These are phyloP conservation scores for Glycine soja DNA, from an alignment of 306 rosid species.

Conservation along the genomic window DNA sequence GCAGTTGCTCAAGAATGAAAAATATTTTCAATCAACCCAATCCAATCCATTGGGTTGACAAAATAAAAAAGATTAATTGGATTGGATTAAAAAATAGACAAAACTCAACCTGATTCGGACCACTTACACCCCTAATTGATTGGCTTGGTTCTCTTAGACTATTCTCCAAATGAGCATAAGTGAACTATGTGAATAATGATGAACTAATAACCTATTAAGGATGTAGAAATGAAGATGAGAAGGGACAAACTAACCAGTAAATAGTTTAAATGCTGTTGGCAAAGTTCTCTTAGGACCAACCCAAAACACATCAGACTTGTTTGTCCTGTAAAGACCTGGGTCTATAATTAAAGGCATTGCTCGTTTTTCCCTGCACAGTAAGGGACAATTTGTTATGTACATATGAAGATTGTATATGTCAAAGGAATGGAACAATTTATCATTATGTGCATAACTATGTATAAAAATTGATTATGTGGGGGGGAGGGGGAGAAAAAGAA, in stretches of 20 bases:
- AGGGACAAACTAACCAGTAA: slow-evolving; percentile 65
- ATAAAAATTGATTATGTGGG: background rate
- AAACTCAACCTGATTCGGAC: too few relatives aligned
- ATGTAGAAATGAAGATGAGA: background rate
- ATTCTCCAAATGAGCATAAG: background rate
- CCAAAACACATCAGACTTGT: slow-evolving; percentile 68
- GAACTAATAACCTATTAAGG: background rate
- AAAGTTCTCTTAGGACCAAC: slow-evolving; percentile 66
- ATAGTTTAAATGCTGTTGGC: slow-evolving; percentile 79
- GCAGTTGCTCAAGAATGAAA: background rate
- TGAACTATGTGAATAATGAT: background rate
- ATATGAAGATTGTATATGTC: background rate
- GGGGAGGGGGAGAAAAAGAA: slow-evolving; percentile 19
- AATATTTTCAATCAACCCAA: too few relatives aligned
- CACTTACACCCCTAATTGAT: too few relatives aligned
- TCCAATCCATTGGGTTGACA: too few relatives aligned
- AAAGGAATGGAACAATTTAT: background rate
- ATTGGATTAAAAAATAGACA: too few relatives aligned
- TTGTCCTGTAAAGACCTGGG: slow-evolving; percentile 72
- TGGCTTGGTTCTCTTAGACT: background rate
- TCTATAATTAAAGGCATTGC: slow-evolving; percentile 86
- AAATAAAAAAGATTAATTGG: too few relatives aligned
- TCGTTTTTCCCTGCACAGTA: slow-evolving; percentile 65
- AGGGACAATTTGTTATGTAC: slow-evolving; percentile 2
- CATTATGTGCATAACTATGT: background rate